These are phyloP conservation scores for Eudorina sp. DNA, from an alignment of 139 green algal species.

Conservation along the genomic window DNA sequence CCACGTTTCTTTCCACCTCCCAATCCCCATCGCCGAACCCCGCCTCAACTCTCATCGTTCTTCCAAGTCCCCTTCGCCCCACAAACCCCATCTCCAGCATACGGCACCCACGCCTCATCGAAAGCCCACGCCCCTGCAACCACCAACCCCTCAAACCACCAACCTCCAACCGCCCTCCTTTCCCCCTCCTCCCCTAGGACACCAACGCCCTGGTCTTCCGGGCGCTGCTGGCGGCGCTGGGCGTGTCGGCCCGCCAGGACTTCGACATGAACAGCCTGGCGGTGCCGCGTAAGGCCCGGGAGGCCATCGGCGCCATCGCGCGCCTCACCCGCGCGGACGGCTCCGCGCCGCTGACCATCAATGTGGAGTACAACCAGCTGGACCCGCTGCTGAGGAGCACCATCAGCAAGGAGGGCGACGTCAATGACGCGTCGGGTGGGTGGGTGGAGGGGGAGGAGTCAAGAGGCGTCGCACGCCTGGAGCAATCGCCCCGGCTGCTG, in stretches of 20 bases:
- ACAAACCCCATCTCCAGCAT: too few species aligned
- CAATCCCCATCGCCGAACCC: too few species aligned
- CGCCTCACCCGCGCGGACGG: conserved; percentile 56
- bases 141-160: neutral
- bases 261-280: conserved; percentile 96
- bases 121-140: too few species aligned
- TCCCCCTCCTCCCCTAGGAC: conserved; percentile 75
- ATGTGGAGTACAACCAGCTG: conserved; percentile 99
- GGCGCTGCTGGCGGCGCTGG: conserved; percentile 88
- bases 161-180: neutral
- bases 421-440: conserved; percentile 84
- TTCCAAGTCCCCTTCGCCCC: too few species aligned
- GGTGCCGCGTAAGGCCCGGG: conserved; percentile 92
- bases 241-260: conserved; percentile 75
- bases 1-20: too few species aligned
- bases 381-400: conserved; percentile 93
- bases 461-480: too few species aligned
- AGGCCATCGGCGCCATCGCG: conserved; percentile 95
- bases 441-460: neutral
- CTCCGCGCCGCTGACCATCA: conserved; percentile 86
- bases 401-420: conserved; percentile 80
- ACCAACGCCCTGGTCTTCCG: conserved; percentile 97
- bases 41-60: too few species aligned
- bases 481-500: too few species aligned
- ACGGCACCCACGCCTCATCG: too few species aligned